Evolutionary conservation across 768 basidiomycete genomes (phyloP).

Genomic region (Boletus subcaerulescens): DNA sequence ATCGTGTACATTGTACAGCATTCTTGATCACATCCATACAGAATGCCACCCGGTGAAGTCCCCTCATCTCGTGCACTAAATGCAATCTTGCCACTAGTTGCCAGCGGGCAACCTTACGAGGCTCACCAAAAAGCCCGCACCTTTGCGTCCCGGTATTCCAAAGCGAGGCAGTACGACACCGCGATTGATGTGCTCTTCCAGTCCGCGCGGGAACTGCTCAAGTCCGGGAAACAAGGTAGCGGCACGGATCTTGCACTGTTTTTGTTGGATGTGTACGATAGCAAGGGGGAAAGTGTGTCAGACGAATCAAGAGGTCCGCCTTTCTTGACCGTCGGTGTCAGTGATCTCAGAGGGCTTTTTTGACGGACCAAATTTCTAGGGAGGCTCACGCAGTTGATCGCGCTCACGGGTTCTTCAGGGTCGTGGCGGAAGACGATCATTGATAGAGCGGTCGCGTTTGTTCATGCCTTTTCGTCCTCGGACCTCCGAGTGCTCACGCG

Average conservation of each 20-base stretch:
- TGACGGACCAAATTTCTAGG: constrained; percentile 42
- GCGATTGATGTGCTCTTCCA: constrained; percentile 95
- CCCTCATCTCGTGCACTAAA: constrained; percentile 66
- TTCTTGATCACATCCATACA: constrained; percentile 10
- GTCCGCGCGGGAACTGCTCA: constrained; percentile 82
- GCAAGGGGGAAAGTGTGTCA: constrained; percentile 64
- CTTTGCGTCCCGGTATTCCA: constrained; percentile 84
- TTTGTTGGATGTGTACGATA: constrained; percentile 81
- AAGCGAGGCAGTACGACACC: constrained; percentile 75
- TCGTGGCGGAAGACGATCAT: constrained; percentile 90
- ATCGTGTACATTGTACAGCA: neutral
- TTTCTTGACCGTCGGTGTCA: neutral
- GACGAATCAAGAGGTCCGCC: constrained; percentile 78
- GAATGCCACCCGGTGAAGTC: constrained; percentile 24
- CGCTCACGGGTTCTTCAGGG: constrained; percentile 73
- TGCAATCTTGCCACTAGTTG: constrained; percentile 72
- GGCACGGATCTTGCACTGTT: constrained; percentile 83
- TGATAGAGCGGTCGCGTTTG: constrained; percentile 80
- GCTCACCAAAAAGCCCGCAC: constrained; percentile 97
- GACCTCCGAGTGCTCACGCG: constrained; percentile 18
- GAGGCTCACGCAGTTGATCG: constrained; percentile 87
- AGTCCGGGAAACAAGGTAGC: constrained; percentile 83
- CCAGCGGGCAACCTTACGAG: constrained; percentile 74
- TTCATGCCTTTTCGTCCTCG: constrained; percentile 21
- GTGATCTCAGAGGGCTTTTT: neutral